Conservation (phyloP, 2,329 filamentous ascomycete species). For the Colletotrichum sp. region DNA sequence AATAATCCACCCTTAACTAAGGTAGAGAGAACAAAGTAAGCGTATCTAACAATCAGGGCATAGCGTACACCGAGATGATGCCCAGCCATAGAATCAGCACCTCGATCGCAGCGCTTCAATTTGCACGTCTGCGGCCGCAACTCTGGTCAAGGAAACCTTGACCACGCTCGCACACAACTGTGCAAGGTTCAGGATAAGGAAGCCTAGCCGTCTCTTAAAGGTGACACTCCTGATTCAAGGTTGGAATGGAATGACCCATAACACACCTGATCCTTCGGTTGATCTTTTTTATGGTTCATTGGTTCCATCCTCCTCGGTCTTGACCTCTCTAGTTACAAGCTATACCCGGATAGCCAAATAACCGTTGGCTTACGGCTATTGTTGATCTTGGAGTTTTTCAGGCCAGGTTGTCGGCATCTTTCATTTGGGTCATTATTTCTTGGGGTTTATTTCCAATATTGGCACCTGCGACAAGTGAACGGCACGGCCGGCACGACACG, state of each 20-base stretch:
- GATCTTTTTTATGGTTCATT: not conserved
- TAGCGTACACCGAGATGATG: not conserved
- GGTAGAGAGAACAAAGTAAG: not conserved
- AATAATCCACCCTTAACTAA: not conserved
- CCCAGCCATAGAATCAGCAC: not conserved
- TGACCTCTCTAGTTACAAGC: not conserved
- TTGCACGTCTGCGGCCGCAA: not conserved
- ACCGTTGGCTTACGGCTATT: not conserved
- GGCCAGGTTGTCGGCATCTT: not conserved
- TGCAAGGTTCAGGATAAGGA: not conserved
- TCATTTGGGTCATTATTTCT: not conserved
- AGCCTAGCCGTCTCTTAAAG: not conserved
- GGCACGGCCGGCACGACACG: not conserved
- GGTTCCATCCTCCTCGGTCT: not conserved
- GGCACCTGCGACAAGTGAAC: rapidly evolving
- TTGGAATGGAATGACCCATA: not conserved
- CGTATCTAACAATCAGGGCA: not conserved
- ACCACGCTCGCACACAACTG: not conserved
- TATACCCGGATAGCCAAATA: not conserved
- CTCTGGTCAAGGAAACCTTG: not conserved
- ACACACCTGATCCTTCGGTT: not conserved
- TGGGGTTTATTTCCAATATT: not conserved
- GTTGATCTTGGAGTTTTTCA: not conserved
- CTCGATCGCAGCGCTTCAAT: not conserved
- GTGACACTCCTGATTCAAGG: not conserved